Evolutionary conservation across 164 flowering plant species (phyloP), one percentile per base, ranked within the genome.

Genomic region (Malania oleifera): DNA sequence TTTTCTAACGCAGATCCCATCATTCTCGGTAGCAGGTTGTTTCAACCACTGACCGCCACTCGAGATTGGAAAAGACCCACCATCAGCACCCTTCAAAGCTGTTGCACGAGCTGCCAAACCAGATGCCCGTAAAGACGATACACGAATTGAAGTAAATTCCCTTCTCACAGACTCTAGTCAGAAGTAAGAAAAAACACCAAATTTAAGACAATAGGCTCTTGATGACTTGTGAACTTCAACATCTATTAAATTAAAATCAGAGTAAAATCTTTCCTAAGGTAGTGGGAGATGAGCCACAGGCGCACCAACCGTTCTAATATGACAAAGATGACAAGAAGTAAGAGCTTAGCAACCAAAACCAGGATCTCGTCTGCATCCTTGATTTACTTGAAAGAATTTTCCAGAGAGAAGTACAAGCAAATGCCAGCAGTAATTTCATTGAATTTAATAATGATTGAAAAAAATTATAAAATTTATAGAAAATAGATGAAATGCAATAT

Each of bases 111-210:
- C 82, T 69, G 83, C 86, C 47, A 79, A 61, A 63, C 76, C 86
- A 63, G 82, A 74, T 48, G 74, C 75, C 55, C 83, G 61, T 37
- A 81, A 59, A 31, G 91, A 74, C 48, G 84, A 75, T 26, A 72
- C 54, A 64, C 87, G 83, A 52, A 84, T 54, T 38, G 83, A 78
- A 64, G 83, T 64, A 64, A 78, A 77, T 52, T 74, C 62, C 62
- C 62, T 63, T 28, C 22, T 61, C 19, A 28, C 39, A 65, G 70
- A 41, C 59, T 82, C 89, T 81, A 50, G 44, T 29, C 61, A 46
- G 40, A 44, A 22, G 18, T 27, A 13, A 45, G 2, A 2, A 40
- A 20, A 25, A n/a, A 38, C 5, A n/a, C 9, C 14, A 48, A 26
- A 20, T 15, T 43, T 11, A 49, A 24, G 18, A 12, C 4, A 49